Conservation (phyloP, 805 yeast genomes). For the Ogataea pignaliae region DNA sequence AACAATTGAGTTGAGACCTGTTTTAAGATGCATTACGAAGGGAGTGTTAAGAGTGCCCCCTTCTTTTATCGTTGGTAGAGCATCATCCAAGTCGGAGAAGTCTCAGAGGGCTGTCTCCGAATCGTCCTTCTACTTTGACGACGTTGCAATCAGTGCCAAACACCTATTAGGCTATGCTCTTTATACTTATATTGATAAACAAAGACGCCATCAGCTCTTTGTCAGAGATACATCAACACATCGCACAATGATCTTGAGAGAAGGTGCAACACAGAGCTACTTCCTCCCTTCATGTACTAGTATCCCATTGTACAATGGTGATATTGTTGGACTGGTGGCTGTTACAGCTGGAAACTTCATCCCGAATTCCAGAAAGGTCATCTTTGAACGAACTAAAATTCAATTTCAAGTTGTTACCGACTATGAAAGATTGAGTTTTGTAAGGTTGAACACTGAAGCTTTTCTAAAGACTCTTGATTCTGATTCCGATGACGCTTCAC, state of each 20-base stretch:
- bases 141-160: constrained; percentile 22
- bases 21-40: background rate
- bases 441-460: constrained; percentile 11
- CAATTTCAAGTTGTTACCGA: constrained; percentile 20
- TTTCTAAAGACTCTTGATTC: too few relatives aligned
- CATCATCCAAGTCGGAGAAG: constrained; percentile 11
- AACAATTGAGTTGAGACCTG: constrained; percentile 1
- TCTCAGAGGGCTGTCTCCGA: constrained; percentile 4
- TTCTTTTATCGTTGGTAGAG: constrained; percentile 21
- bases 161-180: constrained; percentile 15
- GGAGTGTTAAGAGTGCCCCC: constrained; percentile 1
- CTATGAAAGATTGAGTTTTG: constrained; percentile 8
- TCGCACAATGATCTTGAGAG: constrained; percentile 11
- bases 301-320: constrained; percentile 13
- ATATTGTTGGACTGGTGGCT: constrained; percentile 19
- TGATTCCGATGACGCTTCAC: too few relatives aligned
- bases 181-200: constrained; percentile 1
- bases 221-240: constrained; percentile 18
- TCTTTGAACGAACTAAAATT: constrained; percentile 20
- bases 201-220: background rate
- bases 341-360: background rate
- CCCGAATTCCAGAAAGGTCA: constrained; percentile 2
- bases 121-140: constrained; percentile 16
- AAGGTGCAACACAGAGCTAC: background rate
- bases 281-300: background rate